Evolutionary conservation across 129 eudicot genomes (phyloP).

Genomic region (Saposhnikovia divaricata): DNA sequence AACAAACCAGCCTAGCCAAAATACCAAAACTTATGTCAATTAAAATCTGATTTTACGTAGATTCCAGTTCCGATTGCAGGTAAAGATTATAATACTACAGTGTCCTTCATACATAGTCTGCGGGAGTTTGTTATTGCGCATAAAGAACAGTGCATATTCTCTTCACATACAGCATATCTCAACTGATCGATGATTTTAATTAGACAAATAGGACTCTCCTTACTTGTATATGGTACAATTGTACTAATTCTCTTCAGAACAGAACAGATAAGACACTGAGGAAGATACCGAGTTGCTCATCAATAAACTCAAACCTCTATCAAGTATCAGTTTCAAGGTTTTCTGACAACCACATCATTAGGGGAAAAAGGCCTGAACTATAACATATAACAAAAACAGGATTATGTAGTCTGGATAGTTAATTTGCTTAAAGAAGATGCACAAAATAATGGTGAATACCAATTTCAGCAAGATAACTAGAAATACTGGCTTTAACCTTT

Average conservation of each 20-base stretch:
- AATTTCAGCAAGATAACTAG: background rate
- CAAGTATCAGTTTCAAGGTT: background rate
- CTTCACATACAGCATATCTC: background rate
- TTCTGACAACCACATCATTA: background rate
- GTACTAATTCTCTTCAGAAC: background rate
- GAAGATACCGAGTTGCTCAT: background rate
- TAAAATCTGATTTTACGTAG: background rate
- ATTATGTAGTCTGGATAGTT: background rate
- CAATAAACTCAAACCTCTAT: background rate
- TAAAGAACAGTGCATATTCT: no score
- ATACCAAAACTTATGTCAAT: background rate
- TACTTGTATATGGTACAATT: background rate
- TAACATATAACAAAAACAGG: background rate
- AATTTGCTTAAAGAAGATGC: constrained; percentile 7
- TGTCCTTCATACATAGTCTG: background rate
- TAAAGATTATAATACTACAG: background rate
- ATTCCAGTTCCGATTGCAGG: background rate
- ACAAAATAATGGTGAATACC: constrained; percentile 3
- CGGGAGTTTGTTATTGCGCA: background rate
- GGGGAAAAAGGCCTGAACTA: background rate
- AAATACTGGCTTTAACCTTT: no score
- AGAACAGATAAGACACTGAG: background rate
- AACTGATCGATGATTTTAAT: background rate
- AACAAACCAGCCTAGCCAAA: background rate
- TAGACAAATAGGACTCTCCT: background rate